These are phyloP conservation scores for Iberis pinnata DNA, from an alignment of 345 rosid species.

Conservation along the genomic window DNA sequence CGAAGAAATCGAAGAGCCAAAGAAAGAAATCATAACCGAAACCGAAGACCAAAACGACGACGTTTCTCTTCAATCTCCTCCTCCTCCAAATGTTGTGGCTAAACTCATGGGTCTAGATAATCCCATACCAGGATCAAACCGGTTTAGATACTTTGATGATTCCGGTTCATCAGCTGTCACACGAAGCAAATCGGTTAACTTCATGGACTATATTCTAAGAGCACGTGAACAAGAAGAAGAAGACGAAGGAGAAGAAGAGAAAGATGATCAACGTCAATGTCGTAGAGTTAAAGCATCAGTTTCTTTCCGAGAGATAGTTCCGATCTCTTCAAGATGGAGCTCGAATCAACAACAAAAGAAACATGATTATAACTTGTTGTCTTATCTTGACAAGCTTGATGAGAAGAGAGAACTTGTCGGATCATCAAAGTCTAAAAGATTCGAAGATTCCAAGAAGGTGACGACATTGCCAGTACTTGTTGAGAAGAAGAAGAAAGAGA, in stretches of 20 bases:
- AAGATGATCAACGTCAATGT: conserved; percentile 34
- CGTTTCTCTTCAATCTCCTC: conserved; percentile 16
- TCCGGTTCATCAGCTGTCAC: conserved; percentile 37
- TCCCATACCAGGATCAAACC: conserved; percentile 44
- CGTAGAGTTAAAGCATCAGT: conserved; percentile 63
- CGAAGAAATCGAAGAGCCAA: conserved; percentile 20
- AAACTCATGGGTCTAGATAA: conserved; percentile 75
- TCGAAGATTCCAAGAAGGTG: conserved; percentile 28
- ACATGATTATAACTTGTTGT: conserved; percentile 32
- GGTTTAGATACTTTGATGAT: conserved; percentile 33
- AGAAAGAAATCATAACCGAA: conserved; percentile 23
- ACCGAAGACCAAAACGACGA: conserved; percentile 21
- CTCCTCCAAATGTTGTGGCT: conserved; percentile 59
- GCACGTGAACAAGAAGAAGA: conserved; percentile 33
- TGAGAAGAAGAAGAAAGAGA: conserved; percentile 24
- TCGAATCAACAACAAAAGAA: conserved; percentile 31
- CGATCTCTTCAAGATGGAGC: conserved; percentile 20
- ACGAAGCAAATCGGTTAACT: conserved; percentile 79
- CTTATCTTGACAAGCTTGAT: conserved; percentile 41
- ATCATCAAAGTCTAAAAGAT: conserved; percentile 23
- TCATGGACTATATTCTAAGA: conserved; percentile 66
- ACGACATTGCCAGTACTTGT: conserved; percentile 15
- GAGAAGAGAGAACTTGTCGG: conserved; percentile 28
- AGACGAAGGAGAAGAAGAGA: conserved; percentile 28
- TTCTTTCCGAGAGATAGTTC: conserved; percentile 73